Evolutionary conservation across 305 asterid genomes (phyloP), one percentile per base, ranked within the genome.

Genomic region (Fraxinus sp.): DNA sequence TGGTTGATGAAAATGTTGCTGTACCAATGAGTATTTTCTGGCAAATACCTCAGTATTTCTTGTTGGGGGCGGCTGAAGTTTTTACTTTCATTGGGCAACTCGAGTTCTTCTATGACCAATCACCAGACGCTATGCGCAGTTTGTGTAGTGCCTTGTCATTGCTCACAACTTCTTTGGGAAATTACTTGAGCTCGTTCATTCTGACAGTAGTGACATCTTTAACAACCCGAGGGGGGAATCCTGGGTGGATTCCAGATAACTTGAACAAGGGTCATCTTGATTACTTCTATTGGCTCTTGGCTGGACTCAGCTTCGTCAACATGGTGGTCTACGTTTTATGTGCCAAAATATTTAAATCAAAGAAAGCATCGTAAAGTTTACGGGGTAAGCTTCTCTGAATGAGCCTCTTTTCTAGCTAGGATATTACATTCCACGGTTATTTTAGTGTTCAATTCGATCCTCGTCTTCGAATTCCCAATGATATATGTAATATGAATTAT

Each of bases 61-160:
- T 95, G 55, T 78, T 93, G 24, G 99, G 98, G n/a, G 98, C 97
- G 1, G 99, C 99, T 0, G 98, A 95, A 72, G 91, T 94, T 30
- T 95, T 92, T 74, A 94, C 94, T 0, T 92, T 88, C 52, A 92
- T 95, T n/a, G 99, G 98, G 66, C 98, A 92, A 78, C 89, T 91
- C 0, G 97, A 95, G 91, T 95, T 95, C 84, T 94, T 95, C 84
- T 93, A 94, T 72, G 97, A 94, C 80, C 98, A 95, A 79, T 94
- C 98, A 0, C 98, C 98, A 0, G 98, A 95, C 24, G 98, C 98
- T 24, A 94, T 94, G 98, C 94, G 98, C 79, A 95, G 97, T 76
- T 86, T 94, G 89, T 94, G 98, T 85, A 88, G 94, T 7, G 99
- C 98, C 0, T 70, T 95, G 74, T 77, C 97, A 0, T 91, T 95